A percentile compares a stretch with the other conserved stretches of the same genome.
Evolutionary conservation across 345 rosid genomes (phyloP).

Genomic region (Bruguiera gymnorhiza): DNA sequence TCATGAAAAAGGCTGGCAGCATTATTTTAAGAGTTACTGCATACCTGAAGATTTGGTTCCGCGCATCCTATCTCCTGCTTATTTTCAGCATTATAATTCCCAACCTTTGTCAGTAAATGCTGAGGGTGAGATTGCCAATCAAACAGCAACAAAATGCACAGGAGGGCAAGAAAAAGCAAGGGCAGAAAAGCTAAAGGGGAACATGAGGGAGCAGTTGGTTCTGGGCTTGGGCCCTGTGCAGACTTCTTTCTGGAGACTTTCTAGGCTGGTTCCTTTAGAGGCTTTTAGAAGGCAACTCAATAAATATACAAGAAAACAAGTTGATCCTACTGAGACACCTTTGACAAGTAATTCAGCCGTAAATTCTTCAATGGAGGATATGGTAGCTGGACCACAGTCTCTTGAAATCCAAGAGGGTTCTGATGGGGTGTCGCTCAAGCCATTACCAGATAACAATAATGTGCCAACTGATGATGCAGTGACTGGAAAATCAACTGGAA

Average conservation of each 20-base stretch:
- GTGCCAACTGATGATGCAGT: slow-evolving; percentile 30
- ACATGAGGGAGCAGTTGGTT: slow-evolving; percentile 67
- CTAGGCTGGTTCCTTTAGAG: slow-evolving; percentile 81
- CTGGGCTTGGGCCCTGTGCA: slow-evolving; percentile 93
- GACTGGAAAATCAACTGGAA: slow-evolving; percentile 41
- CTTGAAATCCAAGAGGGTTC: slow-evolving; percentile 96
- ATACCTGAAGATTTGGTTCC: slow-evolving; percentile 98
- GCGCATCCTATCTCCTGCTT: slow-evolving; percentile 90
- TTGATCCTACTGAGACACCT: slow-evolving; percentile 41
- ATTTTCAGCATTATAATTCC: slow-evolving; percentile 86
- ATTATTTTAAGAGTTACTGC: slow-evolving; percentile 88
- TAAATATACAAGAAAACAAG: slow-evolving; percentile 54
- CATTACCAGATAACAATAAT: slow-evolving; percentile 45
- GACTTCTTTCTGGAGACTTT: slow-evolving; percentile 92
- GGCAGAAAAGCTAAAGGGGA: slow-evolving; percentile 44
- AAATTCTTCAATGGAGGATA: slow-evolving; percentile 55
- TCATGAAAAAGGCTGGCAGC: slow-evolving; percentile 87
- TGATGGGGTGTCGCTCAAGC: slow-evolving; percentile 90
- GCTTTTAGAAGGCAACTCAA: slow-evolving; percentile 60
- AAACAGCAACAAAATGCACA: slow-evolving; percentile 32
- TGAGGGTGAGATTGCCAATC: slow-evolving; percentile 42
- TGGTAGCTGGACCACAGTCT: slow-evolving; percentile 63
- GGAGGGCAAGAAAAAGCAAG: slow-evolving; percentile 40
- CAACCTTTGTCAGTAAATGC: slow-evolving; percentile 47
- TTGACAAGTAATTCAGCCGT: slow-evolving; percentile 34